phyloP scores from a whole-genome alignment of 2,329 filamentous ascomycete genomes.

The Bipolaris victoriae region DNA sequence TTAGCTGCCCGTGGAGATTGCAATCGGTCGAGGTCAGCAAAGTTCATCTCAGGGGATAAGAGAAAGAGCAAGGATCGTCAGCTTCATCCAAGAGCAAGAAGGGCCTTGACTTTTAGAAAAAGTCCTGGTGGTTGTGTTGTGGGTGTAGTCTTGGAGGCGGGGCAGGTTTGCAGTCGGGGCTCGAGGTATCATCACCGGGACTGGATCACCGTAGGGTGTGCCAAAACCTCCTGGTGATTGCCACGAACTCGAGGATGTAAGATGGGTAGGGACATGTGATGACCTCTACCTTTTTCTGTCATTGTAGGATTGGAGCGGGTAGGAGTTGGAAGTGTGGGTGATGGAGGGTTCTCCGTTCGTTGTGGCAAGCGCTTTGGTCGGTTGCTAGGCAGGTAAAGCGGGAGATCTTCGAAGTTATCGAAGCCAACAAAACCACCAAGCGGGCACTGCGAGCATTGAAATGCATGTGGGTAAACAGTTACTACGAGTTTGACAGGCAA shows the following conservation, averaged over 20 bases:
- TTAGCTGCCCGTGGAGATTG: not conserved
- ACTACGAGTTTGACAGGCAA: not conserved
- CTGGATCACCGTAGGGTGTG: not conserved
- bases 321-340: not conserved
- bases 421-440: not conserved
- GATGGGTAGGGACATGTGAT: not conserved
- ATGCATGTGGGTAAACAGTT: conserved; percentile 12
- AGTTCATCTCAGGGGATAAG: not conserved
- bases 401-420: not conserved
- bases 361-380: not conserved
- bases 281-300: conserved; percentile 5
- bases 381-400: conserved; percentile 2
- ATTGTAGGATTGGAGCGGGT: conserved; percentile 1
- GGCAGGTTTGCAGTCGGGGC: not conserved
- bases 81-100: not conserved
- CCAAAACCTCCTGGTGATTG: not conserved
- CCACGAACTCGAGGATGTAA: not conserved
- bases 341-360: not conserved
- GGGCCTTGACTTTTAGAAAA: not conserved
- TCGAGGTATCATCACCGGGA: conserved; percentile 1
- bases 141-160: conserved; percentile 3
- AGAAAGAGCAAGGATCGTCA: not conserved
- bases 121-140: not conserved
- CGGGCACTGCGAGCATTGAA: not conserved
- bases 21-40: not conserved